These are phyloP conservation scores for Areca catechu DNA, from an alignment of 176 grass and related monocot genomes.

Conservation along the genomic window DNA sequence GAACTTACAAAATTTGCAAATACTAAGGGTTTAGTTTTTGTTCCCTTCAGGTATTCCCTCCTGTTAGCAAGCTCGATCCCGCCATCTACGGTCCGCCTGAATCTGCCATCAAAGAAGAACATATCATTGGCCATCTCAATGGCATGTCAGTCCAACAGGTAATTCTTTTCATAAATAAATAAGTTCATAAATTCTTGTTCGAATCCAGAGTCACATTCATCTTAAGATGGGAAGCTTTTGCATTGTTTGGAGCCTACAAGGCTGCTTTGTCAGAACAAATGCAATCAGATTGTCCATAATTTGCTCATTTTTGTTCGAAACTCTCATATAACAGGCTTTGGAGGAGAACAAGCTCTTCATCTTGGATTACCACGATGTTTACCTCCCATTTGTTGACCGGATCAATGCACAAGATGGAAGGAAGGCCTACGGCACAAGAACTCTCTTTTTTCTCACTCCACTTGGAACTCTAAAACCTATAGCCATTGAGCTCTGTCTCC, in stretches of 20 bases:
- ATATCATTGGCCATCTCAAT: slow-evolving; percentile 61
- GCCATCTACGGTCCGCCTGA: slow-evolving; percentile 58
- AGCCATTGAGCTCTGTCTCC: slow-evolving; percentile 81
- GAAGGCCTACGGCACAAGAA: slow-evolving; percentile 85
- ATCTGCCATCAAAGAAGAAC: slow-evolving; percentile 87
- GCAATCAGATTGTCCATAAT: too few relatives aligned
- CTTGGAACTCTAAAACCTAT: slow-evolving; percentile 74
- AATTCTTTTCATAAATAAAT: neutral
- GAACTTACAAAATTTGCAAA: too few relatives aligned
- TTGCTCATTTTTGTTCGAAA: too few relatives aligned
- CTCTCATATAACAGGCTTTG: slow-evolving; percentile 28
- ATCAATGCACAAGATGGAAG: slow-evolving; percentile 84
- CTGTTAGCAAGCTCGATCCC: slow-evolving; percentile 70
- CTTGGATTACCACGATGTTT: slow-evolving; percentile 81
- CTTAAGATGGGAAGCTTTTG: too few relatives aligned
- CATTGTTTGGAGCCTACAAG: too few relatives aligned
- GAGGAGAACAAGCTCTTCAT: slow-evolving; percentile 55
- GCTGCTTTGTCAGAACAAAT: too few relatives aligned
- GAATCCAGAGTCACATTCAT: too few relatives aligned
- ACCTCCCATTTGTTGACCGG: slow-evolving; percentile 70
- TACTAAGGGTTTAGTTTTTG: too few relatives aligned
- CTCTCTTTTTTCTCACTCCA: slow-evolving; percentile 74
- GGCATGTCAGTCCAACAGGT: slow-evolving; percentile 80
- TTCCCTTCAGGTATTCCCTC: slow-evolving; percentile 59
- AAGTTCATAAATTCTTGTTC: too few relatives aligned